Base-by-base conservation (phyloP, 805 yeast genomes). In the Lipomyces mesembrius region DNA sequence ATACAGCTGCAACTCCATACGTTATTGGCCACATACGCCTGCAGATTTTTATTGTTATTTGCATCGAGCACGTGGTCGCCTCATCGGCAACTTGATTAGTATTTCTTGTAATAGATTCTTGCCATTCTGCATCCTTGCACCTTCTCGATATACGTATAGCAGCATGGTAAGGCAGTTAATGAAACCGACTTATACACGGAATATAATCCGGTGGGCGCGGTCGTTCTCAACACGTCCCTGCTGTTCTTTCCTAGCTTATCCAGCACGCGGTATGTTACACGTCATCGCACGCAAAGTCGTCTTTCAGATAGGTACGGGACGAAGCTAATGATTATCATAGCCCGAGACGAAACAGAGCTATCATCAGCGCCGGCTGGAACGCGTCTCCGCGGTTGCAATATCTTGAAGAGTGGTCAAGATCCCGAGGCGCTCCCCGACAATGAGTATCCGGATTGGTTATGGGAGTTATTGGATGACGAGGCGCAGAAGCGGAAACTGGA, bases 391-490 rank as follows among this genome's bases (percentile, higher is more conserved):
- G 98, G 67, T 70, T 79, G 92, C 74, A 89, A 90, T 73, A 83
- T 94, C 56, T 85, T 85, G 75, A 92, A 92, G 75, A 82, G 83
- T 49, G 96, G 94, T n/a, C 86, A 88, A 67, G 97, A 92, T 73
- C 92, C 96, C 8, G 87, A 91, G 4, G 98, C 98, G 1, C 78
- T 89, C 63, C 91, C 89, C 68, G 98, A 95, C 76, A 82, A 82
- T 51, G 97, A 93, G 74, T 94, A 94, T 76, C 99, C 99, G 4
- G 90, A 84, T 57, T 94, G 99, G 99, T 83, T 94, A 62, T 95
- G 98, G 98, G 85, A 84, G 4, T 81, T 91, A 59, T 83, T 92
- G 39, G 96, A 93, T 77, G 81, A 84, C 61, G 84, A 84, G 51
- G 84, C 84, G n/a, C 87, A 85, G 74, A 81, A 83, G 64, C 84